Conservation (phyloP, 163 green algal species). For the Chlamydomonas reinhardtii region DNA sequence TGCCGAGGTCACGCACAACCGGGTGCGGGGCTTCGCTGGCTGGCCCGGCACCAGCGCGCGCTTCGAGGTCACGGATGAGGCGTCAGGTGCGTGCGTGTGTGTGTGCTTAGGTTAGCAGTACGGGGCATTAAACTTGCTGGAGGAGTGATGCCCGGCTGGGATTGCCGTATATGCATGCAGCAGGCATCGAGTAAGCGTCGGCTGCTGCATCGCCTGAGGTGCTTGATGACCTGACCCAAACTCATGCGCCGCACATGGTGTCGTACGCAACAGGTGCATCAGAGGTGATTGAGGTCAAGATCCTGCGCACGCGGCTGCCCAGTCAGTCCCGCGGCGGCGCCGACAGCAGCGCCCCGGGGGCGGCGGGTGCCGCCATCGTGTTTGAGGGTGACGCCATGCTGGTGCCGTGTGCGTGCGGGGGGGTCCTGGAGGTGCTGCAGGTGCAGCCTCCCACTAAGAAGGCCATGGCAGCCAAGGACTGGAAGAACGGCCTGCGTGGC, state of each 20-base stretch:
- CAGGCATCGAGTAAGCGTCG: too few species aligned
- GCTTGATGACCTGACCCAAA: too few species aligned
- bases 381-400: conserved; percentile 27
- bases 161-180: too few species aligned
- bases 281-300: conserved; percentile 42
- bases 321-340: neutral
- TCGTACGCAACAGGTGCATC: neutral
- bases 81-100: conserved; percentile 29
- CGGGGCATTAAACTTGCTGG: too few species aligned
- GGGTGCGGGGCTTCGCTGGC: conserved; percentile 87
- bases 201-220: too few species aligned
- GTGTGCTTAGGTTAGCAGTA: too few species aligned
- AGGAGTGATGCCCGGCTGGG: too few species aligned
- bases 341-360: too few species aligned
- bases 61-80: conserved; percentile 59
- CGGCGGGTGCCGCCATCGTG: neutral
- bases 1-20: conserved; percentile 83
- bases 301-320: conserved; percentile 1
- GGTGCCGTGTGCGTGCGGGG: conserved; percentile 43
- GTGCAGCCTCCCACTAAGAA: conserved; percentile 85
- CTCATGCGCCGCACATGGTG: too few species aligned
- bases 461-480: conserved; percentile 72
- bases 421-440: conserved; percentile 74
- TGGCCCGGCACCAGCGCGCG: conserved; percentile 88
- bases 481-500: conserved; percentile 83